Base-by-base conservation (phyloP, 345 rosid genomes). In the Garcia nutans region DNA sequence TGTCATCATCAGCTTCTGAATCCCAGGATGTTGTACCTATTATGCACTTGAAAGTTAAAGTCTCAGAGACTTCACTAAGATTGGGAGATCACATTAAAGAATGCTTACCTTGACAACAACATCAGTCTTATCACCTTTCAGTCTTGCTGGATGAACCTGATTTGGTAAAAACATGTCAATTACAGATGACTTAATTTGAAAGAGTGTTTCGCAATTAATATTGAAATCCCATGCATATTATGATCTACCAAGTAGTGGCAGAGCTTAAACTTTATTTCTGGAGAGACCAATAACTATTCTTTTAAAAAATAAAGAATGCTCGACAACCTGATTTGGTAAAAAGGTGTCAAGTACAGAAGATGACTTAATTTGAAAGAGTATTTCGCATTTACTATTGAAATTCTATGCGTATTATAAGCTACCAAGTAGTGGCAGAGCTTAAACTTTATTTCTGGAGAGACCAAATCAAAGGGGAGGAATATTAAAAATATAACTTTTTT, bases 1-100 rank as follows among this genome's bases (percentile, higher is more conserved):
- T 10, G 97, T 94, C 97, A 92, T 94, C 99, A 94, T 92, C 85
- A 92, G 86, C 69, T 85, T 86, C 76, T 89, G 90, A 69, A 92
- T 82, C 75, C 97, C 97, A 73, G 97, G 99, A 86, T 93, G 99
- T 83, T 95, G 99, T 78, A 95, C 97, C 97, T 95, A 80, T 73
- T 65, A 82, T n/a, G 68, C 49, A 22, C 66, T 37, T 59, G 41
- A 77, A 8, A 65, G 41, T 86, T 77, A 80, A 76, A 66, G 77
- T 24, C 72, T 63, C 61, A 68, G 19, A 59, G n/a, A 65, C 57
- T 65, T 28, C 52, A 22, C 23, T 22, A 67, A 55, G 81, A 70
- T 70, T 15, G 45, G 74, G 67, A 71, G 47, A 64, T 76, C 70
- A 70, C 50, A 71, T 31, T 31, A 47, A 76, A 68, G 31, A 73